Conservation (phyloP, 805 yeast genomes). For the Ogataea nonfermentans region DNA sequence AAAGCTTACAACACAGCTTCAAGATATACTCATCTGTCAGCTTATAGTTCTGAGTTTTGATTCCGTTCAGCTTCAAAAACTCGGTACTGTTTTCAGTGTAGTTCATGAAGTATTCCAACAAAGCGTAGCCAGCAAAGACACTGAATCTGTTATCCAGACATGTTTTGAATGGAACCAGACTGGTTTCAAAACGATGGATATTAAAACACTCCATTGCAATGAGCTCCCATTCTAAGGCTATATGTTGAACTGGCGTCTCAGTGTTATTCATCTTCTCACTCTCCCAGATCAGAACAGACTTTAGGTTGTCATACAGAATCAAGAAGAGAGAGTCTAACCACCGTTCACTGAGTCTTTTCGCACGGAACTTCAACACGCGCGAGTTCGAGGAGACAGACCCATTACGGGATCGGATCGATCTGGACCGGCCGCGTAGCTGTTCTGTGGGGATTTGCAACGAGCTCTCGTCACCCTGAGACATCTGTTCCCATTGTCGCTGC, state of each 20-base stretch:
- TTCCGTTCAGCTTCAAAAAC: constrained; percentile 27
- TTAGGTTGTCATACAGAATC: constrained; percentile 66
- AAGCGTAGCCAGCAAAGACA: constrained; percentile 50
- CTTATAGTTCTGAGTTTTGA: constrained; percentile 17
- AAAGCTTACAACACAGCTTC: constrained; percentile 44
- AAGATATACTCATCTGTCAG: constrained; percentile 39
- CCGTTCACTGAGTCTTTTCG: constrained; percentile 64
- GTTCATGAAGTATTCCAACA: constrained; percentile 45
- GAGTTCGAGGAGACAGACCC: constrained; percentile 26
- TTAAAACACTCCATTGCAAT: constrained; percentile 56
- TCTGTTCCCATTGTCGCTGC: constrained; percentile 10
- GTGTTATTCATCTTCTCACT: constrained; percentile 29
- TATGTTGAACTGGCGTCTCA: constrained; percentile 39
- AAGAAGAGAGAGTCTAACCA: constrained; percentile 71
- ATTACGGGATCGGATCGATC: constrained; percentile 19
- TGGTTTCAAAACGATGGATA: constrained; percentile 46
- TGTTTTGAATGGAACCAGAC: constrained; percentile 52
- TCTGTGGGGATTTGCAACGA: constrained; percentile 7
- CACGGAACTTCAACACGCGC: constrained; percentile 28
- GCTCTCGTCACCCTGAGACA: constrained; percentile 2
- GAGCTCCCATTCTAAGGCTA: constrained; percentile 74
- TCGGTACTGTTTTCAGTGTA: constrained; percentile 21
- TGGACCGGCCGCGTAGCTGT: constrained; percentile 17
- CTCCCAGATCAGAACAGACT: constrained; percentile 67
- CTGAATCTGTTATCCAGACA: constrained; percentile 60